phyloP scores from a whole-genome alignment of 306 rosid genomes.

The Oemleria cerasiformis region DNA sequence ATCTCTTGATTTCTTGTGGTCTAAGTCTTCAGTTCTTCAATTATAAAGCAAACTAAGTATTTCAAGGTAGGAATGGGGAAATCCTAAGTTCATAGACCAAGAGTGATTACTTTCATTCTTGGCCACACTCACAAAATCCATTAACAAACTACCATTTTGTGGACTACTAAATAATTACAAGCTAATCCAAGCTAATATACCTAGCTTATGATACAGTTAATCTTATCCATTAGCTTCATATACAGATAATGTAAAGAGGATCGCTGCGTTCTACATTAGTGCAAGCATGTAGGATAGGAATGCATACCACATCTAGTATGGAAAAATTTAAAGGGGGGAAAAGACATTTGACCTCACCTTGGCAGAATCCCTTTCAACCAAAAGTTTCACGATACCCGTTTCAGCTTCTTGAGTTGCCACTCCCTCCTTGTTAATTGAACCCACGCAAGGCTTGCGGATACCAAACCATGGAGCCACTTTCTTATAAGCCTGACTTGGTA shows the following conservation, averaged over 20 bases:
- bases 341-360: slow-evolving; percentile 45
- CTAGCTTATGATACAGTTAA: background rate
- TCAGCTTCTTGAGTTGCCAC: slow-evolving; percentile 78
- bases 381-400: slow-evolving; percentile 66
- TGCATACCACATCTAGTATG: background rate
- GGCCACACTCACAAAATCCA: background rate
- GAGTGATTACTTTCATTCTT: background rate
- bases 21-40: background rate
- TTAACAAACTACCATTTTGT: too few species aligned
- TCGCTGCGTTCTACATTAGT: too few species aligned
- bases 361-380: slow-evolving; percentile 58
- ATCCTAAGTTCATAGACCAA: background rate
- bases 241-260: background rate
- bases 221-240: background rate
- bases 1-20: background rate
- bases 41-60: background rate
- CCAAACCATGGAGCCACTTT: slow-evolving; percentile 51
- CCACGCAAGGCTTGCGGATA: slow-evolving; percentile 70
- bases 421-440: slow-evolving; percentile 68
- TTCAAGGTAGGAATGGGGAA: background rate
- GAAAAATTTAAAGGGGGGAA: background rate
- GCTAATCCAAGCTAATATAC: background rate
- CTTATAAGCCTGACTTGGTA: slow-evolving; percentile 68
- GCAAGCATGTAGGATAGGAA: background rate
- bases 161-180: too few species aligned